Evolutionary conservation across 176 grass and related monocot species (phyloP), one percentile per base, ranked within the genome.

Genomic region (Calamus simplicifolius): DNA sequence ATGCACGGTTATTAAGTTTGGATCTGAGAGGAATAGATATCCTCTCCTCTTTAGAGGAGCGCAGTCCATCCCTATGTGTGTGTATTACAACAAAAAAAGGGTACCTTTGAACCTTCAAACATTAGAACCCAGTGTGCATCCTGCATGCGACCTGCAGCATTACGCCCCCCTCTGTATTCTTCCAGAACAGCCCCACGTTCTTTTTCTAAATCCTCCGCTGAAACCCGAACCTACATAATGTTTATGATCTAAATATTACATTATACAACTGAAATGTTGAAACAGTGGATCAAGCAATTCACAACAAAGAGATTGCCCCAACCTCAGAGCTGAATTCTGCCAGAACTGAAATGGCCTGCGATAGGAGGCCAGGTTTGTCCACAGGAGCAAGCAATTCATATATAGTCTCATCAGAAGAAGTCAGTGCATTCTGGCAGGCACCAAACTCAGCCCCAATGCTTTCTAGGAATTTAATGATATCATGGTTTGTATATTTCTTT

Each of bases 251-350:
- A 67, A 67, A 38, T 38, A 38, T 29, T 16, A 12, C 31, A n/a
- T 52, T 53, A 29, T 61, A 30, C 56, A 80, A 26, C 57, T 27
- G n/a, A 14, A 29, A 1, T 1, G 28, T 21, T 49, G 28, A 62
- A 77, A 21, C 54, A 48, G 17, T 43, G 61, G 16, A 52, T 52
- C 5, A 18, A 31, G 54, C 28, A 68, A 5, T 52, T 50, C 59
- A 43, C 10, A 43, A 43, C 35, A 12, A 54, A 35, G 27, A 67
- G 15, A 3, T 17, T 67, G 64, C 52, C 27, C 54, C 16, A 23
- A 98, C 93, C 93, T 98, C 93, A 13, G 84, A 92, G 59, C 93
- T 98, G 67, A 98, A 98, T 68, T 98, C 93, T 0, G 93, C 84
- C 16, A 98, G 71, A 49, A 98, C 74, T 25, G 87, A 98, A 61